Evolutionary conservation across 2,329 filamentous ascomycete species (phyloP).

Genomic region (Shiraia sp.): DNA sequence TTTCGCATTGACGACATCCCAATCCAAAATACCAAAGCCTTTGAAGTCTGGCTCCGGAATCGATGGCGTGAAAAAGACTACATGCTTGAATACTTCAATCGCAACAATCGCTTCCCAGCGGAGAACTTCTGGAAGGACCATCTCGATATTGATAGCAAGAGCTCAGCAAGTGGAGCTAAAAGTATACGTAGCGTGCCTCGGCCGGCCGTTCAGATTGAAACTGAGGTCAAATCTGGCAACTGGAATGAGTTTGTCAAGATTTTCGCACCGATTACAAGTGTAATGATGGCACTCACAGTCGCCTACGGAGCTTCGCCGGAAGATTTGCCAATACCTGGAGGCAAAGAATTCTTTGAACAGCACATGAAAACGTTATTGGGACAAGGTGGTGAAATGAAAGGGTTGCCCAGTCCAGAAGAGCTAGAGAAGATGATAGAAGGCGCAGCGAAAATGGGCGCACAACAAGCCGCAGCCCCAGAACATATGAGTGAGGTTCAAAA

Average conservation of each 20-base stretch:
- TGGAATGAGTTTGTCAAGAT: constrained; percentile 58
- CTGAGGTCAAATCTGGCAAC: constrained; percentile 53
- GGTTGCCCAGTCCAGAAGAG: constrained; percentile 39
- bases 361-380: constrained; percentile 38
- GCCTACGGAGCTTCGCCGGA: constrained; percentile 47
- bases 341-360: constrained; percentile 40
- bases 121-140: constrained; percentile 56
- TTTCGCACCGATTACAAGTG: constrained; percentile 56
- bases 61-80: constrained; percentile 93
- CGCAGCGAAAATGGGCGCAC: constrained; percentile 36
- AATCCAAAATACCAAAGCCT: constrained; percentile 70
- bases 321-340: constrained; percentile 40
- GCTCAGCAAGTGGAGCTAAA: constrained; percentile 35
- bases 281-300: constrained; percentile 52
- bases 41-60: constrained; percentile 82
- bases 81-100: constrained; percentile 77
- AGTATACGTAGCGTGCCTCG: constrained; percentile 38
- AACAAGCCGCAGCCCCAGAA: constrained; percentile 31
- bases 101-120: constrained; percentile 77
- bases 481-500: constrained; percentile 33
- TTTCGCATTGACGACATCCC: constrained; percentile 83
- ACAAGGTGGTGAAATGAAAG: constrained; percentile 37
- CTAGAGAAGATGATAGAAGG: constrained; percentile 44
- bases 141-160: constrained; percentile 42
- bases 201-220: constrained; percentile 51